Conservation (phyloP, 1,284 basidiomycete species). For the Rhodotorula mucilaginosa region DNA sequence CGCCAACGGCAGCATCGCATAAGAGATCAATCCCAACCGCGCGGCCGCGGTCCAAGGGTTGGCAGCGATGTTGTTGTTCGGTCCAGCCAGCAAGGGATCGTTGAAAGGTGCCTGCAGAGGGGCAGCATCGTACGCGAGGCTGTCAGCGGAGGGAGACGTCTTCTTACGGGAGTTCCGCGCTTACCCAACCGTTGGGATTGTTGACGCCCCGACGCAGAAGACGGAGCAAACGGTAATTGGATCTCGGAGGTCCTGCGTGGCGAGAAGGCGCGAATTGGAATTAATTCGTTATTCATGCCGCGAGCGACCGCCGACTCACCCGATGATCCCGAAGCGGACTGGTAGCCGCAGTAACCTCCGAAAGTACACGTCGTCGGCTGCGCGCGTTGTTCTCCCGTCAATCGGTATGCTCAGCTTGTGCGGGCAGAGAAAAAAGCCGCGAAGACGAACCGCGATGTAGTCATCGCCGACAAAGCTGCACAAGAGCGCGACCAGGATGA, state of each 20-base stretch:
- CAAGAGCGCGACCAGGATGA: conserved; percentile 35
- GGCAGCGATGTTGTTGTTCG: conserved; percentile 65
- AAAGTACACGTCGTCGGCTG: conserved; percentile 43
- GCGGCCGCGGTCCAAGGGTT: conserved; percentile 74
- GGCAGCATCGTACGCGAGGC: too few relatives aligned
- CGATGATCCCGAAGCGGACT: conserved; percentile 4
- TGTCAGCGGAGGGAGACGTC: background rate
- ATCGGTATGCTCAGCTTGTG: background rate
- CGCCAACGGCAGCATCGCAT: conserved; percentile 72
- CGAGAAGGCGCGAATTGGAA: background rate
- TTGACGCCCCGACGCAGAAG: conserved; percentile 21
- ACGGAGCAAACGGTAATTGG: conserved; percentile 21
- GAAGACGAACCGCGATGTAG: conserved; percentile 38
- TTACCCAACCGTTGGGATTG: conserved; percentile 35
- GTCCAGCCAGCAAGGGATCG: conserved; percentile 44
- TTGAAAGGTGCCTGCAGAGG: conserved; percentile 31
- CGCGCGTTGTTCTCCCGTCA: too few relatives aligned
- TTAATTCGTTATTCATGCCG: background rate
- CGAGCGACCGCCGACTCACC: background rate
- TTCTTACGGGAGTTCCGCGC: background rate
- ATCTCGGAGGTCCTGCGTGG: conserved; percentile 16
- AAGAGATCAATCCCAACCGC: conserved; percentile 71
- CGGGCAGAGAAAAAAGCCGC: background rate
- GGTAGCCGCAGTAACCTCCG: conserved; percentile 40
- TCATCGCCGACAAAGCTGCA: conserved; percentile 41